phyloP scores from a whole-genome alignment of 441 rosid genomes.

The Adansonia madagascariensis region DNA sequence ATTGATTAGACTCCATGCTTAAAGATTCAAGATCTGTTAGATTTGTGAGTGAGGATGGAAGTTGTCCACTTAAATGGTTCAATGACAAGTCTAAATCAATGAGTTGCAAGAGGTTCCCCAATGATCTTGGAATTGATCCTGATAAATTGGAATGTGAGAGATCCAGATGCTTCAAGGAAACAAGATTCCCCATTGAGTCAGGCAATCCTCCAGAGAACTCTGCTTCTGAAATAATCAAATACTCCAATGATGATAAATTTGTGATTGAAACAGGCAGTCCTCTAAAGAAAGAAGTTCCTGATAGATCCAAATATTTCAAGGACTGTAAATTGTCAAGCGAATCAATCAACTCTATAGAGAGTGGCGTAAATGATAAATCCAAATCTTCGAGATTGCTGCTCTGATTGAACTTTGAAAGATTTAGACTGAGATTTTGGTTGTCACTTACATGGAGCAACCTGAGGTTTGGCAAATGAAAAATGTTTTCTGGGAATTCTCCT shows the following conservation, averaged over 20 bases:
- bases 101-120: background rate
- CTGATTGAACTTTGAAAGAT: constrained; percentile 28
- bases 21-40: too few species aligned
- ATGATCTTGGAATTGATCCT: background rate
- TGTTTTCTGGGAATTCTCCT: constrained; percentile 21
- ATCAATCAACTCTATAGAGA: background rate
- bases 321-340: background rate
- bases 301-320: too few species aligned
- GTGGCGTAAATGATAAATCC: background rate
- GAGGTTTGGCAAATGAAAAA: constrained; percentile 24
- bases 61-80: too few species aligned
- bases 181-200: background rate
- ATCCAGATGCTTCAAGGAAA: background rate
- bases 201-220: background rate
- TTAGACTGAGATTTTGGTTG: background rate
- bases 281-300: too few species aligned
- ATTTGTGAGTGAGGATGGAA: too few species aligned
- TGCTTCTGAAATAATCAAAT: background rate
- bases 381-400: constrained; percentile 26
- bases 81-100: too few species aligned
- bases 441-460: background rate
- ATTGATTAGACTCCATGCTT: too few species aligned
- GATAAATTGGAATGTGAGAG: background rate
- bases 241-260: background rate
- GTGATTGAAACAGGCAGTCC: background rate